Base-by-base conservation (phyloP, 2,329 filamentous ascomycete species). In the Keithomyces neogunnii region DNA sequence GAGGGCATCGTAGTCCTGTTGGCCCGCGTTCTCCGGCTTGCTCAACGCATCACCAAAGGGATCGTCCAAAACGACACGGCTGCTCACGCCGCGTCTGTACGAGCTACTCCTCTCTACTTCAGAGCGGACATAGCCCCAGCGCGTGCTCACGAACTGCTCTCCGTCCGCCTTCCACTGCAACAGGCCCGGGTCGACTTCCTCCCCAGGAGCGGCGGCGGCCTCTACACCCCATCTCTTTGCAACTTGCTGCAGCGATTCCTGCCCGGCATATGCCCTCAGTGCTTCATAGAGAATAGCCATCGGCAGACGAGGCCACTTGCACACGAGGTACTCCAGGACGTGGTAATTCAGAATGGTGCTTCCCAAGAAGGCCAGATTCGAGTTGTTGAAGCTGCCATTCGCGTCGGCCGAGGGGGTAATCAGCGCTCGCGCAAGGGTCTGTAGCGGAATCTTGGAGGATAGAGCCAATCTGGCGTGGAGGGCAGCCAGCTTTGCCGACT, bases 161-260 rank as follows among this genome's bases (percentile, higher is more conserved):
- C 72, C 60, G 49, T 77, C 68, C 64, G 70, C 70, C 70, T 72
- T 72, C 75, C 90, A 95, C 66, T 97, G 93, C 54, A 99, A 75
- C 50, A 95, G 75, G 5, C 92, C 93, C 0, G 91, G 85, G 66
- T 99, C 93, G 51, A 97, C 91, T 71, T 97, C 92, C 53, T 82
- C 82, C 48, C 92, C 93, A 0, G 93, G 93, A 26, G 83, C 85
- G 9, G 87, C 88, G n/a, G 89, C 92, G 43, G 77, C 72, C 67
- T 97, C 92, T 13, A 97, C 83, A 70, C 93, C 93, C 93, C 93
- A 99, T 71, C 93, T 87, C 55, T 78, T 75, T 13, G 88, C 82
- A 57, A 97, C 79, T 26, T 83, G 75, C 48, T 84, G 74, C 45
- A 97, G 77, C 1, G 91, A 84, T 58, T 83, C 81, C 5, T 82